phyloP scores from a whole-genome alignment of 768 basidiomycete genomes.

The Artomyces pyxidatus region DNA sequence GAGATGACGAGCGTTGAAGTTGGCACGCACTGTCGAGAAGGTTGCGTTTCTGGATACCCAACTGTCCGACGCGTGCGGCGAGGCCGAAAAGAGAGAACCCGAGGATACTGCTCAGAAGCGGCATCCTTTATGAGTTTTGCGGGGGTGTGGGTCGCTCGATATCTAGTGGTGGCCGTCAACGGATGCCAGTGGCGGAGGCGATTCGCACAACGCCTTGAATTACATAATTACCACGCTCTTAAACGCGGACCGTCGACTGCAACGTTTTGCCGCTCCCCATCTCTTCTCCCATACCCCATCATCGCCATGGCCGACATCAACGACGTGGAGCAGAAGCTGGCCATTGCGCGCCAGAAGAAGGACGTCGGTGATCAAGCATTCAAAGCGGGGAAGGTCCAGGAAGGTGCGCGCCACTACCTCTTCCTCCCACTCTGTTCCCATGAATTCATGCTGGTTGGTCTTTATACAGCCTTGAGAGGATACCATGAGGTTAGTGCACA shows the following conservation, averaged over 20 bases:
- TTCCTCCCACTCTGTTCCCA: neutral
- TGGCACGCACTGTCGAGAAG: conserved; percentile 67
- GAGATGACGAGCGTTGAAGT: neutral
- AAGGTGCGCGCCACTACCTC: conserved; percentile 32
- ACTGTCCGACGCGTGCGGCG: conserved; percentile 75
- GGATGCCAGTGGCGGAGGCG: conserved; percentile 5
- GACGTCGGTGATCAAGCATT: conserved; percentile 60
- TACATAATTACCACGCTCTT: neutral
- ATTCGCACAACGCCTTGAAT: neutral
- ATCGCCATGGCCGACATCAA: neutral
- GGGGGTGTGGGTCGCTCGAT: neutral
- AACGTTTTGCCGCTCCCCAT: neutral
- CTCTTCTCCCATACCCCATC: neutral
- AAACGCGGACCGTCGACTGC: neutral
- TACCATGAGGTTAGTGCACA: conserved; percentile 67
- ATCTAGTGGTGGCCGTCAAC: neutral
- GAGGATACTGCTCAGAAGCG: conserved; percentile 59
- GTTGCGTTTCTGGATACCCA: conserved; percentile 76
- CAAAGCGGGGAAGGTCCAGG: conserved; percentile 52
- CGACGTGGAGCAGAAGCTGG: conserved; percentile 9
- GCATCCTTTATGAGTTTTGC: conserved; percentile 32
- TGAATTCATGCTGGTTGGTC: conserved; percentile 3
- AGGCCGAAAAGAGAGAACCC: conserved; percentile 82
- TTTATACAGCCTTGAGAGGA: conserved; percentile 16
- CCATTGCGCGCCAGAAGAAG: conserved; percentile 40